Evolutionary conservation across 495 filamentous ascomycete genomes (phyloP).

Genomic region (Xylaria acuta): DNA sequence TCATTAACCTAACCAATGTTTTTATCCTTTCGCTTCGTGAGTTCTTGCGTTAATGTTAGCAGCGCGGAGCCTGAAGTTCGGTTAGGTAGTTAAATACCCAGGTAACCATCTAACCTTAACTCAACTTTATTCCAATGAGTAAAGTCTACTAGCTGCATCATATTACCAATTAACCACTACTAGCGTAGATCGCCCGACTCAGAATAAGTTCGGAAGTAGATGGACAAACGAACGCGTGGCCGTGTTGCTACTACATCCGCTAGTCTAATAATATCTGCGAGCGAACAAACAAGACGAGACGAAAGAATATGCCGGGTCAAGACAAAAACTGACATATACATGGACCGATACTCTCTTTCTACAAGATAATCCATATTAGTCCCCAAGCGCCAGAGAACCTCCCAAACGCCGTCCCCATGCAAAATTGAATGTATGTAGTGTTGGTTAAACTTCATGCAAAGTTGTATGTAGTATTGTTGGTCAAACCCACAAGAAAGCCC

Average conservation of each 20-base stretch:
- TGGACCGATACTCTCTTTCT: constrained; percentile 13
- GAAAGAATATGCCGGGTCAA: not conserved
- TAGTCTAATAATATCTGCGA: not conserved
- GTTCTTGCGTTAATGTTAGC: not conserved
- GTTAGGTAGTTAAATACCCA: not conserved
- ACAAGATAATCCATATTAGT: constrained; percentile 2
- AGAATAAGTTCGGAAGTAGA: not conserved
- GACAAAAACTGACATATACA: not conserved
- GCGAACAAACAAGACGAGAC: not conserved
- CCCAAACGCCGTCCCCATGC: constrained; percentile 36
- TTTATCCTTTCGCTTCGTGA: not conserved
- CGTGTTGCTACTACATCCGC: constrained; percentile 2
- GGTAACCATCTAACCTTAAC: not conserved
- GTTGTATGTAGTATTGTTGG: not conserved
- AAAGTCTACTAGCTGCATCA: not conserved
- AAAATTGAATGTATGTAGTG: constrained; percentile 19
- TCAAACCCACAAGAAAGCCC: not conserved
- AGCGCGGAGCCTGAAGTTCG: not conserved
- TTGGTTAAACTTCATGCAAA: constrained; percentile 30
- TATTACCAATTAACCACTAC: not conserved
- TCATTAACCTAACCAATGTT: no score
- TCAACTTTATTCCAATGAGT: not conserved
- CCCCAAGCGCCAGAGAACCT: constrained; percentile 12
- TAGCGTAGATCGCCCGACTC: not conserved
- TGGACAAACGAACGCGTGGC: not conserved